phyloP scores from a whole-genome alignment of 495 filamentous ascomycete genomes.

The Pseudevernia furfuracea region DNA sequence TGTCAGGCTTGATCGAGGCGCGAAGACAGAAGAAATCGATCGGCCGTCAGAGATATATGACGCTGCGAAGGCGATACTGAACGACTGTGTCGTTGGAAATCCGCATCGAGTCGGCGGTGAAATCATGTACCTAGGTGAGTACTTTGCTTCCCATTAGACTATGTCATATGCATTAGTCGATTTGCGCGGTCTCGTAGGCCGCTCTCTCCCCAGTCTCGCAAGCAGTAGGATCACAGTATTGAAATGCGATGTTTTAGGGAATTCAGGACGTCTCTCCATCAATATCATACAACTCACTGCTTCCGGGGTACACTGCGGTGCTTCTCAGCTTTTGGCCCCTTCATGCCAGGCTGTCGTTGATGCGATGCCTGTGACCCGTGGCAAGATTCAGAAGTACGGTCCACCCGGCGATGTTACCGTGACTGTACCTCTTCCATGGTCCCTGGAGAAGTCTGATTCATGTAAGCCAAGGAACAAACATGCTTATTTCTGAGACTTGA shows the following conservation, averaged over 20 bases:
- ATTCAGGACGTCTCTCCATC: background rate
- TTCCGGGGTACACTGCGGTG: background rate
- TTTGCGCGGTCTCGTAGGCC: background rate
- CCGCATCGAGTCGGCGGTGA: constrained; percentile 3
- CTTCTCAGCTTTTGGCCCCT: background rate
- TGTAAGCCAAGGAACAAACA: background rate
- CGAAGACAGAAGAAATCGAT: background rate
- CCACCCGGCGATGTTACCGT: background rate
- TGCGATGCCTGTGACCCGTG: background rate
- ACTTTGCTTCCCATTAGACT: background rate
- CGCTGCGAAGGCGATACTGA: background rate
- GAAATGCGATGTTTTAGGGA: background rate
- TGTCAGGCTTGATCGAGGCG: constrained; percentile 7
- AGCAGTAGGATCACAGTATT: constrained; percentile 1
- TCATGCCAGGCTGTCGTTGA: constrained; percentile 6
- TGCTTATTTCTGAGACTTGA: background rate
- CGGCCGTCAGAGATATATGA: constrained; percentile 3
- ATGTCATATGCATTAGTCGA: constrained; percentile 2
- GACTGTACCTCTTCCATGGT: constrained; percentile 2
- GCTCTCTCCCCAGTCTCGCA: constrained; percentile 1
- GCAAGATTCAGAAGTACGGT: constrained; percentile 4
- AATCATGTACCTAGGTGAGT: background rate
- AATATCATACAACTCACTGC: background rate
- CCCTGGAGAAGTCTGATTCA: constrained; percentile 4
- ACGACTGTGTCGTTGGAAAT: background rate